Percentiles rank a stretch among this genome's conserved stretches.
phyloP scores from a whole-genome alignment of 129 eudicot genomes.

The Lactuca sativa region DNA sequence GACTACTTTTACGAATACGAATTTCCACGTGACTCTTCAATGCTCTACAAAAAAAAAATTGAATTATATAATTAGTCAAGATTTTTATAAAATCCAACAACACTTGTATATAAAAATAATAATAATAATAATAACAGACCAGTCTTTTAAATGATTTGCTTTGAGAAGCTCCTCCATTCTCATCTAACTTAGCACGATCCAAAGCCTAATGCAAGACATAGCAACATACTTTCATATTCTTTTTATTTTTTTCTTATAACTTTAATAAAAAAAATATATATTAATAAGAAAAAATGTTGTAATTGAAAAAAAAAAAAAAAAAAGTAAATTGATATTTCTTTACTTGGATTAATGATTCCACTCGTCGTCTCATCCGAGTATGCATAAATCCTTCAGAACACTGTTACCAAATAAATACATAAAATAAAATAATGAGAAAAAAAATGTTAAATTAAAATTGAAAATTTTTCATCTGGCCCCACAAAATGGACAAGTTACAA shows the following conservation, averaged over 20 bases:
- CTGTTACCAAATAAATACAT: constrained; percentile 43
- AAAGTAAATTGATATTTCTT: not conserved
- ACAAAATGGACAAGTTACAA: too few species aligned
- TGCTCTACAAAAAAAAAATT: constrained; percentile 38
- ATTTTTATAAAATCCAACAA: constrained; percentile 3
- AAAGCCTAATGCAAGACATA: constrained; percentile 42
- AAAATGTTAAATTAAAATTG: not conserved
- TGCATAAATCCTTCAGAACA: constrained; percentile 99
- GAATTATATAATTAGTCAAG: not conserved
- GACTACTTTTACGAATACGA: constrained; percentile 25
- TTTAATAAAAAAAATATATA: not conserved
- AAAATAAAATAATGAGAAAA: not conserved
- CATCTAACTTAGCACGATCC: constrained; percentile 79
- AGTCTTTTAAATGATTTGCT: constrained; percentile 65
- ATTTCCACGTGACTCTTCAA: constrained; percentile 47
- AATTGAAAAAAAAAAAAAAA: too few species aligned
- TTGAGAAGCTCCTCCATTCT: constrained; percentile 43
- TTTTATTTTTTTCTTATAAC: too few species aligned
- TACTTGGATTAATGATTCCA: constrained; percentile 93
- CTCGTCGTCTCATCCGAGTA: constrained; percentile 96
- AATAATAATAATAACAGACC: constrained; percentile 34
- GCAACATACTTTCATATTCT: too few species aligned
- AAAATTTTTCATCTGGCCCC: too few species aligned
- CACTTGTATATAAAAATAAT: not conserved
- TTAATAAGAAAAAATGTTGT: not conserved